A percentile compares a stretch with the other conserved stretches of the same genome.
Evolutionary conservation across 305 asterid genomes (phyloP).

Genomic region (Solanum hybrid): DNA sequence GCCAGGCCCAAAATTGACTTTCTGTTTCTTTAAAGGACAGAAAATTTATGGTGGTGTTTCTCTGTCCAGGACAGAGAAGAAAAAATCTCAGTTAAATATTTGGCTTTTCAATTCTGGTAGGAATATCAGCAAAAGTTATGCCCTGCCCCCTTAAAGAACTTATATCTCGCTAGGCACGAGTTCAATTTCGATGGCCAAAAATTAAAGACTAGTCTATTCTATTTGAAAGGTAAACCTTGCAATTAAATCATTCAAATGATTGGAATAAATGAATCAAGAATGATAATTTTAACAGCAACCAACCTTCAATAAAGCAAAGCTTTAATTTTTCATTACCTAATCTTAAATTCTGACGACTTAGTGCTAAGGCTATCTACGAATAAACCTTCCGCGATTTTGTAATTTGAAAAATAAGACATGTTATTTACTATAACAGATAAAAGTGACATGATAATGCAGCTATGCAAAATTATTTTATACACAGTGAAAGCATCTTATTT

Average conservation of each 20-base stretch:
- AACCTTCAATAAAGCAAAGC: not conserved
- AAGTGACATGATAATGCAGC: not conserved
- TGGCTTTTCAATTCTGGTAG: not conserved
- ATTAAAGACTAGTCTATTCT: not conserved
- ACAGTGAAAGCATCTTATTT: not conserved
- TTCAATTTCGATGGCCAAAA: too few species aligned
- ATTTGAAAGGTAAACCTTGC: not conserved
- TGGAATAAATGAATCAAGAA: not conserved
- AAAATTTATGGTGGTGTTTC: not conserved
- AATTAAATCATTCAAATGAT: not conserved
- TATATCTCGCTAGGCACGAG: accelerated
- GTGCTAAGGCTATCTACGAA: not conserved
- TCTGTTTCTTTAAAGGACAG: not conserved
- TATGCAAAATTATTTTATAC: not conserved
- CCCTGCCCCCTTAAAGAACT: too few species aligned
- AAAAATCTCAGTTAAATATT: not conserved
- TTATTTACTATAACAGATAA: not conserved
- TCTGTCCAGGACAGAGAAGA: not conserved
- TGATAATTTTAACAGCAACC: not conserved
- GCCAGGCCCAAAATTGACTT: not conserved
- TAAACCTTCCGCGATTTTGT: not conserved
- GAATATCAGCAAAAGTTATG: not conserved
- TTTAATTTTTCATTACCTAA: not conserved
- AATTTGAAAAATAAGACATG: not conserved
- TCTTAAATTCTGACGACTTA: not conserved